Base-by-base conservation (phyloP, 495 filamentous ascomycete species). In the Hapsidospora chrysogenum region DNA sequence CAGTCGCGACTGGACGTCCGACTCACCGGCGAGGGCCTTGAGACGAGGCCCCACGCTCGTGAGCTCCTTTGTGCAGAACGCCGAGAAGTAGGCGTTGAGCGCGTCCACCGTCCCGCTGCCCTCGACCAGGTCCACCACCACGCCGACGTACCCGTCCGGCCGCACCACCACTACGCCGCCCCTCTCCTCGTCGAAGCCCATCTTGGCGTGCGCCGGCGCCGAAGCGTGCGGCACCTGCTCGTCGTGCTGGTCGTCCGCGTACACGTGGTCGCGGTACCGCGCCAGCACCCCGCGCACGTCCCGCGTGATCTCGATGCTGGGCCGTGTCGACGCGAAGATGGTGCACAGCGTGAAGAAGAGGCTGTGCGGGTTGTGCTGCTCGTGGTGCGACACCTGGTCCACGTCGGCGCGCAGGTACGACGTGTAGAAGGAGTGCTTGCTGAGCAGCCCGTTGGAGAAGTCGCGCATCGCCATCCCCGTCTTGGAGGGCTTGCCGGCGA, bases 91-190 rank as follows among this genome's bases (percentile, higher is more conserved):
- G 33, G 62, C 66, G 44, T 93, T 79, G 42, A 93, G 63, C 29
- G 84, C 81, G 42, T 86, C 81, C 2, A 78, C 76, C 0, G 84
- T 89, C 29, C 70, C 80, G 40, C 57, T 70, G 3, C 83, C 85
- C 54, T 85, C 78, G 9, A 69, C 71, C 23, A 93, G 53, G 43
- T 64, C 61, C 3, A 80, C 70, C 14, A 81, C 77, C 37, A 79
- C 72, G 9, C 79, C 81, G 38, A 92, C 74, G 56, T 92, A 86
- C 21, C 81, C 81, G 54, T 94, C 85, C 0, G 85, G 85, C 29
- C 85, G 60, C 19, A 86, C 80, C 26, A 94, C 75, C 10, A 89
- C 72, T 5, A 92, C 66, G 35, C 75, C 82, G 16, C 84, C 85
- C 45, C 58, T 68, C 37, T 78, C 74, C 44, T 75, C 56, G 43